Base-by-base conservation (phyloP, 106 monocot species). In the Dendrobium officinale region DNA sequence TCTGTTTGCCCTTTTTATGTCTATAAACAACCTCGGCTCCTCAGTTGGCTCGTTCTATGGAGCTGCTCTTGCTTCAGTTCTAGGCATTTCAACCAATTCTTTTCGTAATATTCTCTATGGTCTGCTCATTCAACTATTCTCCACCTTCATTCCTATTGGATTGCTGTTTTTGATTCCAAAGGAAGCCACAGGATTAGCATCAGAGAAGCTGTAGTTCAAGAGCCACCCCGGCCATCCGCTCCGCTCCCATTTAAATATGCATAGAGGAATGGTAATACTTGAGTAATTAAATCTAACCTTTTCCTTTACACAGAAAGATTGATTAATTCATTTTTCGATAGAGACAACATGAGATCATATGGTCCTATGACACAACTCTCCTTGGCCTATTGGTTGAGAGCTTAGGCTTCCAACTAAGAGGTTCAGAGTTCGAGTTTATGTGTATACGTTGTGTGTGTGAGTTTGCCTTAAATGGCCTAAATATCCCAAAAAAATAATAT, bases 1-100 rank as follows among this genome's bases (percentile, higher is more conserved):
- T 44, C 88, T 94, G 18, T 94, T 94, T 83, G 94, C 94, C 29
- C 86, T 94, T 0, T 94, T 94, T 73, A 94, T 94, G 94, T 94
- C 94, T 37, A 90, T 94, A 81, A 88, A 91, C 78, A 94, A 94
- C 45, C 61, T 94, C 6, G 89, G 94, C 64, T 82, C 83, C 54
- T 91, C 89, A 18, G 33, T 94, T 24, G 85, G 94, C 4, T 94
- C 91, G 67, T 86, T 94, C 84, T 77, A 85, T 1, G 94, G 94
- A 15, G 91, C 91, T 81, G 91, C 86, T 74, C 80, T 94, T 20
- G 89, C 94, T 20, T 91, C 94, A 20, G 19, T 55, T 3, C 80
- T 94, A 24, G 80, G 86, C 26, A 90, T 94, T 77, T 90, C 94
- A 24, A 85, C 91, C 4, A 75, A 75, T 6, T 84, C 88, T 33